Evolutionary conservation across 2,329 filamentous ascomycete species (phyloP).

Genomic region (Cercospora sp.): DNA sequence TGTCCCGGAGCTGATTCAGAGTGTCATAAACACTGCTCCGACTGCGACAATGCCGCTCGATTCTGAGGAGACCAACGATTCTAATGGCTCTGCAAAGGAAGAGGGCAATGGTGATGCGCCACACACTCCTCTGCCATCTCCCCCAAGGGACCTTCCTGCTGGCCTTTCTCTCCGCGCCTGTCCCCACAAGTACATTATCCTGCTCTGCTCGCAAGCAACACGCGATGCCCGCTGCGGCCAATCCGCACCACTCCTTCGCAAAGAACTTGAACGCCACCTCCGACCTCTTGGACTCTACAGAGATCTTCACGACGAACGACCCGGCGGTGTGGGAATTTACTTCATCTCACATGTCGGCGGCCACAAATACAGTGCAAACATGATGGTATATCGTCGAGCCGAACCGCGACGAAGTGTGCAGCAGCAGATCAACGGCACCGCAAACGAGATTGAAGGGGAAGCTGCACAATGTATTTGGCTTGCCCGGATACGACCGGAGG

Average conservation of each 20-base stretch:
- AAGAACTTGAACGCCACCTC: constrained; percentile 86
- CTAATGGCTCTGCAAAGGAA: constrained; percentile 17
- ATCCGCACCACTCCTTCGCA: constrained; percentile 82
- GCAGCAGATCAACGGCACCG: constrained; percentile 38
- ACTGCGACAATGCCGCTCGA: constrained; percentile 69
- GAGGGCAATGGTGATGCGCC: constrained; percentile 19
- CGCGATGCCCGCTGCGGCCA: constrained; percentile 93
- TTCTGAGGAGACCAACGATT: constrained; percentile 10
- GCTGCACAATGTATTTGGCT: constrained; percentile 93
- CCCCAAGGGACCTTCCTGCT: constrained; percentile 32
- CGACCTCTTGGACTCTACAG: constrained; percentile 81
- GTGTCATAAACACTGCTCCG: constrained; percentile 69
- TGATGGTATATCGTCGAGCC: constrained; percentile 80
- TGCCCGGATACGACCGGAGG: constrained; percentile 78
- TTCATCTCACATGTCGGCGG: constrained; percentile 96
- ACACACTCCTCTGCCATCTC: constrained; percentile 18
- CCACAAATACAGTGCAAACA: constrained; percentile 93
- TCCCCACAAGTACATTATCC: constrained; percentile 81
- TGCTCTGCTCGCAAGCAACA: constrained; percentile 93
- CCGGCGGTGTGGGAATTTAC: constrained; percentile 91
- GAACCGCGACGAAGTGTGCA: constrained; percentile 34
- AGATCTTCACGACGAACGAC: constrained; percentile 82
- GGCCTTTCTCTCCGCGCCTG: constrained; percentile 63
- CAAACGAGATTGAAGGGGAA: constrained; percentile 46
- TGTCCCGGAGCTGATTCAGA: constrained; percentile 69